These are phyloP conservation scores for Penicillium ochrochloron DNA, from an alignment of 495 filamentous ascomycete genomes.

Conservation along the genomic window DNA sequence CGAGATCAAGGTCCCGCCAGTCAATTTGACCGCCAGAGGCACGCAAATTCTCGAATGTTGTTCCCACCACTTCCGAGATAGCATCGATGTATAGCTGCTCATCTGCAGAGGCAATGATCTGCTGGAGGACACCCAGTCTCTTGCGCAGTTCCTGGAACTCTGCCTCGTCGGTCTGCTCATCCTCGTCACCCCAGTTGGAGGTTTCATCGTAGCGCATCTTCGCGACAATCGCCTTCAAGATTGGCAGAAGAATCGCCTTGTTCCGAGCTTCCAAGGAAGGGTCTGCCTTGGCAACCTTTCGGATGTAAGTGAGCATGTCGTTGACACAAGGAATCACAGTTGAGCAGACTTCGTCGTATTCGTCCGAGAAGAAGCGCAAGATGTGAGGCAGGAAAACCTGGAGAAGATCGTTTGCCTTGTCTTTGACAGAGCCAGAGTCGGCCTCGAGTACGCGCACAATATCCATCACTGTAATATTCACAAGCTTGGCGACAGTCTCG, in stretches of 20 bases:
- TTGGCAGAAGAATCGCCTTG: constrained; percentile 76
- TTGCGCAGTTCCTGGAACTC: constrained; percentile 96
- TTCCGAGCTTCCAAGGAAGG: constrained; percentile 68
- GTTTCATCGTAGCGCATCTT: constrained; percentile 99
- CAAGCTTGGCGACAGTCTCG: constrained; percentile 92
- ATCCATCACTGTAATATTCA: constrained; percentile 85
- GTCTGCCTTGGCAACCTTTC: constrained; percentile 70
- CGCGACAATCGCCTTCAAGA: constrained; percentile 85
- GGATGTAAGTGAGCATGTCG: constrained; percentile 84
- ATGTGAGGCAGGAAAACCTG: constrained; percentile 82
- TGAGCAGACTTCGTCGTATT: constrained; percentile 97
- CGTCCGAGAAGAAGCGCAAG: constrained; percentile 92
- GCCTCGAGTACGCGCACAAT: constrained; percentile 77
- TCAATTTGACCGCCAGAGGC: constrained; percentile 73
- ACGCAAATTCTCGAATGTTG: constrained; percentile 77
- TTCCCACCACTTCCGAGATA: constrained; percentile 79
- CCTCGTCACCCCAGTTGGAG: constrained; percentile 89
- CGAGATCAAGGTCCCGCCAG: constrained; percentile 94
- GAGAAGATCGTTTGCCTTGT: constrained; percentile 73
- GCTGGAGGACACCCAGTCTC: constrained; percentile 83
- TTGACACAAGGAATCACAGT: constrained; percentile 89
- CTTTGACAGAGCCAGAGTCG: constrained; percentile 58
- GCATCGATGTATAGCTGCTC: constrained; percentile 82
- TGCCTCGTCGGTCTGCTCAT: constrained; percentile 95
- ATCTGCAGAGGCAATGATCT: constrained; percentile 83